Base-by-base conservation (phyloP, 768 basidiomycete genomes). In the Boletellus ananiceps region DNA sequence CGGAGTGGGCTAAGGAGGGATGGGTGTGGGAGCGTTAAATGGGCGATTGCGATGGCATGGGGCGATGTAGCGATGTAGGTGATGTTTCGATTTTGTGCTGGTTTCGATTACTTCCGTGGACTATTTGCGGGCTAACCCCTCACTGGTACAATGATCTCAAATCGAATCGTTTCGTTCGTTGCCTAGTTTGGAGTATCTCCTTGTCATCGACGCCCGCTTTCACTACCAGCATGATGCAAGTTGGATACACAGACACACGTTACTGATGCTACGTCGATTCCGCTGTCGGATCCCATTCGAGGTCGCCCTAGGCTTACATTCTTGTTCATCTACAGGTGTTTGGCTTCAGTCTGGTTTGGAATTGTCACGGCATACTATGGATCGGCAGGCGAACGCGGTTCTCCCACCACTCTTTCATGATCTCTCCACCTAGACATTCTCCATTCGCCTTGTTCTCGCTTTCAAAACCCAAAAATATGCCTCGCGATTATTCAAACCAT, bases 1-100 rank as follows among this genome's bases (percentile, higher is more conserved):
- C 96, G 0, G 78, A 83, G 44, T 99, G 96, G 96, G 87, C 93
- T 21, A 72, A 69, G 29, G 77, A 85, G 59, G 83, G 80, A 15
- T 91, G 80, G 80, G 69, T 72, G 38, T 87, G 86, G 86, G 80
- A 82, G 16, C 40, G 9, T 21, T 58, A 40, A 57, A 39, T 18
- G 15, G 29, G 1, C 1, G 8, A 29, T 40, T 16, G 4, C 8
- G 15, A 16, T 18, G n/a, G 19, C 27, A 2, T 19, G 3, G 36
- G 16, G 36, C 11, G 16, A 7, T 2, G 36, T 37, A 19, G 40
- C 29, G 3, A 11, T 9, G 29, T 8, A 11, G 29, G 8, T 29
- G 8, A 29, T 29, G 29, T 29, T 1, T 11, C 29, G 8, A 29
- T 29, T 9, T 29, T 11, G 11, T 2, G 29, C 8, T 29, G 29